Base-by-base conservation (phyloP, 352 stramenopile genomes). In the Phytophthora capsici region DNA sequence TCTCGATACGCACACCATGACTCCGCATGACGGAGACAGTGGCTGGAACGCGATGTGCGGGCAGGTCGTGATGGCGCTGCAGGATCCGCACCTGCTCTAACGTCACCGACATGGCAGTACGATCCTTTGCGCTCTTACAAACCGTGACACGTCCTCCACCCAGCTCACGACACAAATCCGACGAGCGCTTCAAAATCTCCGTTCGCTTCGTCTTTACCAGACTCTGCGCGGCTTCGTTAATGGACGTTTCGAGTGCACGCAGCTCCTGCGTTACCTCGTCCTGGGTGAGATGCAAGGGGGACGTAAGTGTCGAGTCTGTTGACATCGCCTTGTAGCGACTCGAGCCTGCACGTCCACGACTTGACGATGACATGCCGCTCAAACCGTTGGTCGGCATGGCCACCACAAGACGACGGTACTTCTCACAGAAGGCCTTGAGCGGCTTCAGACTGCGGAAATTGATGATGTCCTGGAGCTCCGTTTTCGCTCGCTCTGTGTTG, bases 111-210 rank as follows among this genome's bases (percentile, higher is more conserved):
- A 99, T 99, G 45, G 94, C 96, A 34, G 97, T 99, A 40, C 97
- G 88, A 78, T 99, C 96, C 72, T 99, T 99, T 14, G 96, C 96
- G 72, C 86, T 98, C 66, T 99, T 99, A 68, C 96, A 99, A 46
- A 98, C 97, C 0, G 98, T 98, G 16, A 98, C 85, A 41, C 93
- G 91, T 1, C 94, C 95, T 28, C 86, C 96, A 19, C 94, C 91
- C 4, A 99, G 66, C 48, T 91, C 78, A 16, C 88, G 82, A 66
- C 88, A 94, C 37, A 96, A 54, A 47, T 95, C 86, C 0, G 88
- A 87, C 2, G 83, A 92, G 2, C 81, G 84, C 53, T 94, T 90
- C 22, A 96, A 40, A 43, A 96, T 96, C 47, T 96, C 86, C 1
- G 86, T 86, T 7, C 85, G 84, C 68, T 96, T 96, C 0, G 82